A percentile compares a stretch with the other conserved stretches of the same genome.
Conservation (phyloP, 345 rosid species). For the Rubroshorea leprosula region DNA sequence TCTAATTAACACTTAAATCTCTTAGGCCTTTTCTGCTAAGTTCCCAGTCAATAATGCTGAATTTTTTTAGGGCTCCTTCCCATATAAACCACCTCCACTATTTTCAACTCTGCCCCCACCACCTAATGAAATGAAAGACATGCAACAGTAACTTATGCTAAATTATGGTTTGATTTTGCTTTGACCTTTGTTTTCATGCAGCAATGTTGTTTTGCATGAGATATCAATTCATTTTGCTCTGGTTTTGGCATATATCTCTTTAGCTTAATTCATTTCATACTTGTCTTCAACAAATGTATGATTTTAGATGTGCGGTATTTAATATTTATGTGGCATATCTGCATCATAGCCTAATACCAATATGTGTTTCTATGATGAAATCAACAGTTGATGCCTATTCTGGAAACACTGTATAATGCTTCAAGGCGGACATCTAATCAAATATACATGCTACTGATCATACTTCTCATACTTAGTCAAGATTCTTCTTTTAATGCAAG, state of each 20-base stretch:
- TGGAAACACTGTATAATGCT: conserved; percentile 84
- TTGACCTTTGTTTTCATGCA: not conserved
- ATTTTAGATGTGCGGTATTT: no score
- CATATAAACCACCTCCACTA: not conserved
- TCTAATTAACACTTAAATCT: not conserved
- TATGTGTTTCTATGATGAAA: conserved; percentile 25
- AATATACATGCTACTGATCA: conserved; percentile 90
- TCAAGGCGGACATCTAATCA: conserved; percentile 90
- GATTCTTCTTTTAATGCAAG: conserved; percentile 92
- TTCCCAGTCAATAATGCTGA: not conserved
- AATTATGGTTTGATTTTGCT: no score
- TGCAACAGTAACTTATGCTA: not conserved
- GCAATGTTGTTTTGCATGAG: not conserved
- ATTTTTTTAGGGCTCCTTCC: not conserved
- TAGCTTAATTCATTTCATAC: no score
- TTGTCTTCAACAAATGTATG: no score
- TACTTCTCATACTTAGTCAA: conserved; percentile 96
- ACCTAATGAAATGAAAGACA: not conserved
- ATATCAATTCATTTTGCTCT: not conserved
- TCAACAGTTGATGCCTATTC: conserved; percentile 86
- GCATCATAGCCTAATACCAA: conserved; percentile 1
- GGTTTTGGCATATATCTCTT: no score
- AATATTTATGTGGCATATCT: conserved; percentile 1
- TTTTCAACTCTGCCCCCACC: not conserved
- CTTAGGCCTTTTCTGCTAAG: not conserved